Conservation (phyloP, 257 asterid genomes). For the Henckelia pumila region DNA sequence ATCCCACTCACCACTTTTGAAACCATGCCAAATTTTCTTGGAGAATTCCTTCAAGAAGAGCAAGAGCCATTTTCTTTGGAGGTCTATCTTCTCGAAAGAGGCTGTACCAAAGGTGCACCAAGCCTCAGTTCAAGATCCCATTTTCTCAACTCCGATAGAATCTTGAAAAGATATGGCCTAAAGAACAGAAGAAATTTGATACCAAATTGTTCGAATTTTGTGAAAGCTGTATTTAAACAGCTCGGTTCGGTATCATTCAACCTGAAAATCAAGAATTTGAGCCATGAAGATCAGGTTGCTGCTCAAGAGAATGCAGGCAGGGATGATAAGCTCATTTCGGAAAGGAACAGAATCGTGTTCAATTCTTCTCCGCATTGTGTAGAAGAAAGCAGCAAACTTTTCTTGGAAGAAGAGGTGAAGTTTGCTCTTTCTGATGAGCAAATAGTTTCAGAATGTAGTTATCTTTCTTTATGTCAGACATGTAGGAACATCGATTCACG, state of each 20-base stretch:
- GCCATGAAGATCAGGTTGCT: constrained; percentile 6
- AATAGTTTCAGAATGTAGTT: background rate
- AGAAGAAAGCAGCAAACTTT: constrained; percentile 12
- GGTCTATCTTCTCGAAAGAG: constrained; percentile 21
- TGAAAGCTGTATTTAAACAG: constrained; percentile 36
- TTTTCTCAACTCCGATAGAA: constrained; percentile 1
- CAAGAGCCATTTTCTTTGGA: background rate
- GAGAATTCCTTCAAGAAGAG: background rate
- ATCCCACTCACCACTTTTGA: background rate
- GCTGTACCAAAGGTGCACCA: constrained; percentile 20
- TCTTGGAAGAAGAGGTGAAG: constrained; percentile 34
- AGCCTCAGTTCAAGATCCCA: background rate
- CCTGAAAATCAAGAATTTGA: constrained; percentile 27
- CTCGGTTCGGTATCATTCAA: constrained; percentile 16
- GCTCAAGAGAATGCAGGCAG: constrained; percentile 26
- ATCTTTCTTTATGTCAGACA: background rate
- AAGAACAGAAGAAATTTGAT: constrained; percentile 31
- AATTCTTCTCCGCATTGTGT: constrained; percentile 36
- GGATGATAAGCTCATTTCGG: constrained; percentile 40
- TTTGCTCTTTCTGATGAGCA: background rate
- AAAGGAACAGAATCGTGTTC: constrained; percentile 34
- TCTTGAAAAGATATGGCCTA: constrained; percentile 29
- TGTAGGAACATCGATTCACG: constrained; percentile 9
- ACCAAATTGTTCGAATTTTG: constrained; percentile 44
- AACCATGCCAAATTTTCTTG: constrained; percentile 33